These are phyloP conservation scores for Umbelopsis ramanniana DNA, from an alignment of 192 early-diverging fungal species.

Conservation along the genomic window DNA sequence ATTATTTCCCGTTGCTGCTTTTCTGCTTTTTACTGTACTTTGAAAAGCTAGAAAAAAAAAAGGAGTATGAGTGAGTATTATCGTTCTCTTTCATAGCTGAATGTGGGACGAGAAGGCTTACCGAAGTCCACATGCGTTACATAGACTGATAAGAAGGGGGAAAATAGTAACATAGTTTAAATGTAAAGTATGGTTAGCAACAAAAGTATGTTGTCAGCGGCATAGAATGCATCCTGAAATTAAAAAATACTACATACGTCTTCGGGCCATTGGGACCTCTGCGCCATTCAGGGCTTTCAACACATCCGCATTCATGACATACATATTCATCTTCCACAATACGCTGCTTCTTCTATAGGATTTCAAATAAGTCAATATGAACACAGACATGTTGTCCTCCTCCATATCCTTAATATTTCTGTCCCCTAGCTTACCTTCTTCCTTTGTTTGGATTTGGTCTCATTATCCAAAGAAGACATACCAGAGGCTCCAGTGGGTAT, in stretches of 20 bases:
- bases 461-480: conserved; percentile 12
- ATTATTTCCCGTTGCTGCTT: conserved; percentile 23
- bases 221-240: too few species aligned
- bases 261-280: conserved; percentile 52
- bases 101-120: conserved; percentile 27
- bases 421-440: conserved; percentile 21
- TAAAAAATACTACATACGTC: conserved; percentile 38
- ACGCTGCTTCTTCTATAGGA: conserved; percentile 12
- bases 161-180: too few species aligned
- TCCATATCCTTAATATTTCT: too few species aligned
- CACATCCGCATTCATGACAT: conserved; percentile 54
- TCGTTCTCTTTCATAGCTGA: neutral
- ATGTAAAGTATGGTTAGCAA: neutral
- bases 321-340: conserved; percentile 45
- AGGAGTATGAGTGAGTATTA: neutral
- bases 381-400: too few species aligned
- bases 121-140: conserved; percentile 53
- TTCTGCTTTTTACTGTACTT: conserved; percentile 34
- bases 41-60: neutral
- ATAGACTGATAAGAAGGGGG: conserved; percentile 43
- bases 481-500: neutral
- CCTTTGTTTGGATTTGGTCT: conserved; percentile 16
- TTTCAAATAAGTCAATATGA: too few species aligned
- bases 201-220: too few species aligned
- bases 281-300: conserved; percentile 57